Evolutionary conservation across 2,329 filamentous ascomycete genomes (phyloP).

Genomic region (Clonostachys rhizophaga): DNA sequence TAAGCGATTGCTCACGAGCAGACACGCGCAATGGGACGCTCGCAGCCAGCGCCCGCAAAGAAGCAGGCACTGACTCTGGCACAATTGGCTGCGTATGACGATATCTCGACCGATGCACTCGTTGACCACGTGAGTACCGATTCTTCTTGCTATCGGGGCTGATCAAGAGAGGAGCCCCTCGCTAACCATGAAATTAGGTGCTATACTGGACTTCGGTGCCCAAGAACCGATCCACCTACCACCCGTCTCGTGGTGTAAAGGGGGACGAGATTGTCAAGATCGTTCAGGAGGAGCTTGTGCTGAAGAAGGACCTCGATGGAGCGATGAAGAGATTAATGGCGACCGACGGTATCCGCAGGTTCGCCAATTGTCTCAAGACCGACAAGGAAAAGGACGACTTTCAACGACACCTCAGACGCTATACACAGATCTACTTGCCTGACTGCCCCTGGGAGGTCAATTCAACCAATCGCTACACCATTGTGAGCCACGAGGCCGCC

Average conservation of each 20-base stretch:
- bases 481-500: conserved; percentile 82
- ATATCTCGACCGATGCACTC: conserved; percentile 90
- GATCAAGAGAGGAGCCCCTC: neutral
- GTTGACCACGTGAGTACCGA: conserved; percentile 77
- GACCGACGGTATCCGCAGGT: conserved; percentile 70
- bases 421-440: conserved; percentile 86
- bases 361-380: conserved; percentile 61
- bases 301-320: conserved; percentile 64
- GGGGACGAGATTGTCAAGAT: conserved; percentile 58
- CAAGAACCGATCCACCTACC: conserved; percentile 87
- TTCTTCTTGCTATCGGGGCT: neutral
- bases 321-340: conserved; percentile 71
- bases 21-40: too few relatives aligned
- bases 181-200: conserved; percentile 48
- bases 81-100: conserved; percentile 89
- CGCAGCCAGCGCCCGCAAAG: conserved; percentile 15
- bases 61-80: conserved; percentile 72
- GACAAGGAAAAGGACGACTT: conserved; percentile 85
- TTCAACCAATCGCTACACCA: conserved; percentile 92
- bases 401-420: conserved; percentile 77
- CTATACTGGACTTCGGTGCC: conserved; percentile 97
- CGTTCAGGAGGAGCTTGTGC: conserved; percentile 62
- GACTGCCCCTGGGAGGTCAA: conserved; percentile 92
- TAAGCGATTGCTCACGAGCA: too few relatives aligned
- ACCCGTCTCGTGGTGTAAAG: conserved; percentile 73